Conservation (phyloP, 2,329 filamentous ascomycete species). For the Xylaria arbuscula region DNA sequence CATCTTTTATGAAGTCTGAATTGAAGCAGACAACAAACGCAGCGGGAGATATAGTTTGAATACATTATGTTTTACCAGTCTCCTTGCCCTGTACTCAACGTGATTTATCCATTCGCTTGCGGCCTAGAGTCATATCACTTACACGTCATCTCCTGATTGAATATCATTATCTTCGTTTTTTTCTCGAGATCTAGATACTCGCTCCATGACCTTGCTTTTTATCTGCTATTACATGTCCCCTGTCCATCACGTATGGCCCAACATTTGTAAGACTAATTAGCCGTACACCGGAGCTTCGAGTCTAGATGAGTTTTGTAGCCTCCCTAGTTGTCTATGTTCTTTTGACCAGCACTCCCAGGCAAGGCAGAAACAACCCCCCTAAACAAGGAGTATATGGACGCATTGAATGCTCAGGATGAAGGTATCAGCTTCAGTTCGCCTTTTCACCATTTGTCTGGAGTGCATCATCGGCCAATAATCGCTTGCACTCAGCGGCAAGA, state of each 20-base stretch:
- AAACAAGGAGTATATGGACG: background rate
- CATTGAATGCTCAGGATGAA: background rate
- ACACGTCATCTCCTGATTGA: background rate
- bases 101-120: background rate
- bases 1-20: too few relatives aligned
- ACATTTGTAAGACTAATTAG: background rate
- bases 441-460: constrained; percentile 28
- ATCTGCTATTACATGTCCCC: constrained; percentile 2
- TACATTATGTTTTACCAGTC: too few relatives aligned
- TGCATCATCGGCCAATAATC: constrained; percentile 26
- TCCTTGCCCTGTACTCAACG: background rate
- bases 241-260: background rate
- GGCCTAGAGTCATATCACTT: background rate
- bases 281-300: background rate
- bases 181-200: constrained; percentile 9
- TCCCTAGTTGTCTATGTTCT: background rate
- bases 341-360: too few relatives aligned
- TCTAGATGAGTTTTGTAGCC: background rate
- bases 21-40: too few relatives aligned
- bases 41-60: too few relatives aligned
- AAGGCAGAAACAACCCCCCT: background rate
- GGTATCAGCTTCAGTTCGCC: background rate
- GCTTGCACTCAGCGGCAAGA: constrained; percentile 34
- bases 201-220: constrained; percentile 6
- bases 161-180: constrained; percentile 1